These are phyloP conservation scores for Immersiella caudata DNA, from an alignment of 495 filamentous ascomycete genomes.

Conservation along the genomic window DNA sequence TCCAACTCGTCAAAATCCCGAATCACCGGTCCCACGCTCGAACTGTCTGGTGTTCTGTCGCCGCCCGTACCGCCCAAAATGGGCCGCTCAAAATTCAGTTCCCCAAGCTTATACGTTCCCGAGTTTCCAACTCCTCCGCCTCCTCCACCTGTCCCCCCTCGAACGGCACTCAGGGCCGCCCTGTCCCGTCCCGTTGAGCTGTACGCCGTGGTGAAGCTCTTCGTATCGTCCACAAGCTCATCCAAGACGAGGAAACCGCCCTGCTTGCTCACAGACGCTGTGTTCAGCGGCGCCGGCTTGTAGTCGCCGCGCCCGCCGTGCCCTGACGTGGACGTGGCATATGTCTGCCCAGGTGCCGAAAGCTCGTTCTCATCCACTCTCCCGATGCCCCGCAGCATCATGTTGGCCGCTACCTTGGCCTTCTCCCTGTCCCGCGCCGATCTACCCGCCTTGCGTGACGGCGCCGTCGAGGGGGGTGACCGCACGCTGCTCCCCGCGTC, in stretches of 20 bases:
- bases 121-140: conserved; percentile 18
- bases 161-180: conserved; percentile 24
- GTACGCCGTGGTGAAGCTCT: conserved; percentile 34
- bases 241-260: conserved; percentile 34
- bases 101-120: conserved; percentile 4
- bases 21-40: conserved; percentile 42
- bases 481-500: conserved; percentile 33
- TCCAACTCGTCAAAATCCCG: conserved; percentile 51
- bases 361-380: conserved; percentile 33
- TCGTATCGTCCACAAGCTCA: conserved; percentile 28
- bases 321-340: conserved; percentile 18
- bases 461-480: conserved; percentile 26
- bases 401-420: conserved; percentile 17
- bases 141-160: conserved; percentile 8
- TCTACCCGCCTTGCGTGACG: conserved; percentile 17
- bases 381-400: conserved; percentile 21
- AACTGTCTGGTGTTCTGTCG: conserved; percentile 26
- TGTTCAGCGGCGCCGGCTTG: conserved; percentile 20
- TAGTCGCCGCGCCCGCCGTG: conserved; percentile 12
- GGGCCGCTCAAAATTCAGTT: conserved; percentile 16
- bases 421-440: conserved; percentile 17
- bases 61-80: conserved; percentile 25
- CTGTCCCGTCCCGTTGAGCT: conserved; percentile 27
- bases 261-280: conserved; percentile 16
- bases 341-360: conserved; percentile 32